Conservation (phyloP, 768 basidiomycete species). For the Boletus patriciae region DNA sequence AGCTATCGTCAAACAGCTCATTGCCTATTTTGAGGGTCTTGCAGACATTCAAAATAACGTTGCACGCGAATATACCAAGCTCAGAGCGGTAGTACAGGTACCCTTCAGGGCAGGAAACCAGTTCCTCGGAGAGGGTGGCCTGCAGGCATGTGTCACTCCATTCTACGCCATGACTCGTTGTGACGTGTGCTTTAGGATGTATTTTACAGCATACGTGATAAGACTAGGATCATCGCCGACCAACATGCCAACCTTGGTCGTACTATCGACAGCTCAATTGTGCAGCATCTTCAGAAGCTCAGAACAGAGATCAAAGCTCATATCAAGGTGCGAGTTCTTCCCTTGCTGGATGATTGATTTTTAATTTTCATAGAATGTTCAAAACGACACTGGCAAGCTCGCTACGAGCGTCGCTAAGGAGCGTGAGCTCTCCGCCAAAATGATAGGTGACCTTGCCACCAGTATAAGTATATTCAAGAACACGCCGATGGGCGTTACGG, state of each 20-base stretch:
- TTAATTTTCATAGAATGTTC: constrained; percentile 63
- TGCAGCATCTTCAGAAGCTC: constrained; percentile 97
- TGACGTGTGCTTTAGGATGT: constrained; percentile 59
- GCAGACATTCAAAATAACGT: constrained; percentile 92
- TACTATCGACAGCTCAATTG: constrained; percentile 95
- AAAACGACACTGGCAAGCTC: constrained; percentile 93
- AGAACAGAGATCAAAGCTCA: constrained; percentile 95
- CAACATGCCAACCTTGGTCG: constrained; percentile 95
- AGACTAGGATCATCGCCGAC: constrained; percentile 89
- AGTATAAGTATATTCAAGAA: constrained; percentile 93
- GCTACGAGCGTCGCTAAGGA: constrained; percentile 91
- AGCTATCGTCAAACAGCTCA: constrained; percentile 93
- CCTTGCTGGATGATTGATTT: not conserved
- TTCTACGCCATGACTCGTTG: not conserved
- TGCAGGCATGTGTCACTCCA: constrained; percentile 56
- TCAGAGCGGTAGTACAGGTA: constrained; percentile 95
- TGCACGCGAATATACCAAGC: constrained; percentile 88
- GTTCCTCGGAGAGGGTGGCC: constrained; percentile 95
- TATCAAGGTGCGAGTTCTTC: constrained; percentile 62
- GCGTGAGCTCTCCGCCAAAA: constrained; percentile 75
- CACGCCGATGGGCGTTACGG: constrained; percentile 82
- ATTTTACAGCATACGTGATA: constrained; percentile 90
- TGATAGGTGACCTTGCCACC: constrained; percentile 84
- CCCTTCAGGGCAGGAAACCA: constrained; percentile 95
- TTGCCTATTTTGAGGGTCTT: constrained; percentile 73